Evolutionary conservation across 176 grass and related monocot genomes (phyloP).

Genomic region (Musa itinerans): DNA sequence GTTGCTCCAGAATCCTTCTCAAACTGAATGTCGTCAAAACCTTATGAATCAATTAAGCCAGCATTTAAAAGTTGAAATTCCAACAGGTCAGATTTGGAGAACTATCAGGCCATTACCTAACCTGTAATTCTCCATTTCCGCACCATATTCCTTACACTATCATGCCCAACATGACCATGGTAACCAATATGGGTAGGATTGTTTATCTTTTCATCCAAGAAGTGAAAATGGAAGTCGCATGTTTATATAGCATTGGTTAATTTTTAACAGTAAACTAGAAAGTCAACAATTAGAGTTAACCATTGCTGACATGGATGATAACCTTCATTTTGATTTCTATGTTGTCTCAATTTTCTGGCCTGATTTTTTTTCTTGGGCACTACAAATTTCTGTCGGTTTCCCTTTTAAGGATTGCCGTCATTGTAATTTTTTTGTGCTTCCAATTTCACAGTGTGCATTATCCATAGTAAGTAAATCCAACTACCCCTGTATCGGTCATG

Average conservation of each 20-base stretch:
- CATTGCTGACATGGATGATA: neutral
- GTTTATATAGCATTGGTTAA: neutral
- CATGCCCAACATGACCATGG: neutral
- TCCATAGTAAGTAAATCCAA: neutral
- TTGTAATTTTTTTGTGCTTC: neutral
- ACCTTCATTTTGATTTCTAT: neutral
- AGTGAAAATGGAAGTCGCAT: neutral
- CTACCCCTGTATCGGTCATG: neutral
- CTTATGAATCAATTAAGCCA: neutral
- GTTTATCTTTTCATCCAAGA: neutral
- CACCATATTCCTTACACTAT: neutral
- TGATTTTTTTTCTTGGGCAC: neutral
- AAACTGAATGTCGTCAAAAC: neutral
- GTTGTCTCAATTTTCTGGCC: neutral
- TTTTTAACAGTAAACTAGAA: neutral
- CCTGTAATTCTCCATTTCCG: neutral
- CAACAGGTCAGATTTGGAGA: neutral
- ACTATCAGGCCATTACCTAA: too few relatives aligned
- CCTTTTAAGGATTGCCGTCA: neutral
- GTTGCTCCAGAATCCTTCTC: neutral
- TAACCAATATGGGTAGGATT: too few relatives aligned
- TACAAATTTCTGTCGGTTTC: neutral
- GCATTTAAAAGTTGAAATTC: neutral
- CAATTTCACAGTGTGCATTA: neutral
- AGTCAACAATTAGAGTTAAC: neutral